phyloP scores from a whole-genome alignment of 371 early-diverging fungal genomes.

The Apophysomyces sp. region DNA sequence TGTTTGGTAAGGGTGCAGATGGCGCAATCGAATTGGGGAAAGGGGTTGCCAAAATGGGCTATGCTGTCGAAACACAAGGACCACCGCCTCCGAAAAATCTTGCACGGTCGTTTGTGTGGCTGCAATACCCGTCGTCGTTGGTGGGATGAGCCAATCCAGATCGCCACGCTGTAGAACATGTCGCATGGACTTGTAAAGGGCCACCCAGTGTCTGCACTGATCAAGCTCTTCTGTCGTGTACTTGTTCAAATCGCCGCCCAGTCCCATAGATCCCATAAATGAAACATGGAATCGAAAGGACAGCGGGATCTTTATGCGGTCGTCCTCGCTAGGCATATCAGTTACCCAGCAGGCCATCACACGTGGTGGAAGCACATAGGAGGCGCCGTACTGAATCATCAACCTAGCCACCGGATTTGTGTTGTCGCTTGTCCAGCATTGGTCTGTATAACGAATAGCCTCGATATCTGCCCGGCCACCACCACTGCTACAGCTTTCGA shows the following conservation, averaged over 20 bases:
- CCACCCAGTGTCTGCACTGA: constrained; percentile 28
- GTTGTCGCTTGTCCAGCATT: constrained; percentile 40
- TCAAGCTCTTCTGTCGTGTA: constrained; percentile 9
- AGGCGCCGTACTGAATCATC: constrained; percentile 37
- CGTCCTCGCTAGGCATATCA: constrained; percentile 19
- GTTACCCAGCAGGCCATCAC: constrained; percentile 37
- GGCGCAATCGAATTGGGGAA: constrained; percentile 17
- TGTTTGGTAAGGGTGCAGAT: constrained; percentile 6
- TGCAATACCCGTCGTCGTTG: not conserved
- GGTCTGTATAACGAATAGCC: constrained; percentile 17
- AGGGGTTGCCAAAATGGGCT: constrained; percentile 31
- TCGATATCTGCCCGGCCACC: constrained; percentile 44
- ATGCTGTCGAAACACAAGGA: constrained; percentile 27
- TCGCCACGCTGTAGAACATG: constrained; percentile 28
- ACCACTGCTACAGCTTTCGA: constrained; percentile 48
- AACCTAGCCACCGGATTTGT: constrained; percentile 41
- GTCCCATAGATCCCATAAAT: constrained; percentile 38
- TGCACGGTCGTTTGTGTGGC: constrained; percentile 20
- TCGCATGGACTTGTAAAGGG: constrained; percentile 31
- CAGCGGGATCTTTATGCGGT: constrained; percentile 18
- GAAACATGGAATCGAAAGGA: constrained; percentile 40
- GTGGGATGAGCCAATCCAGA: constrained; percentile 33
- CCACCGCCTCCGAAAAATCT: constrained; percentile 21
- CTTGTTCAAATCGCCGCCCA: constrained; percentile 26
- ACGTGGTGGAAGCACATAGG: constrained; percentile 34